These are phyloP conservation scores for Phytopythium kandeliae DNA, from an alignment of 352 stramenopile genomes.

Conservation along the genomic window DNA sequence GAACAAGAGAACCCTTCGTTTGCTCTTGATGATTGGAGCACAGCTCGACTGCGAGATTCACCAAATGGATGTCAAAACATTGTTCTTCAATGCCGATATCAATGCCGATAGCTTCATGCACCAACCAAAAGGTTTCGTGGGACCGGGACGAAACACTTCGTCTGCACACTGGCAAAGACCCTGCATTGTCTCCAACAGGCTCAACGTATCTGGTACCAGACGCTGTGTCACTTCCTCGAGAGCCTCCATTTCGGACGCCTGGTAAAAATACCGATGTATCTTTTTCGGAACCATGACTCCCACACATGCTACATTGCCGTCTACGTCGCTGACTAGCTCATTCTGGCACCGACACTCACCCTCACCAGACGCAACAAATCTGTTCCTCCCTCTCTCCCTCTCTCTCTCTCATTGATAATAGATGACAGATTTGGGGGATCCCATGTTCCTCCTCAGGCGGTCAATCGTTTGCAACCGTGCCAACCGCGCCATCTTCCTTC, in stretches of 20 bases:
- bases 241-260: constrained; percentile 3
- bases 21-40: constrained; percentile 4
- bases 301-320: constrained; percentile 8
- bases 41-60: constrained; percentile 13
- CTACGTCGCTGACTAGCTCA: constrained; percentile 8
- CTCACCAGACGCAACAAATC: constrained; percentile 6
- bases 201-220: constrained; percentile 12
- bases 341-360: constrained; percentile 4
- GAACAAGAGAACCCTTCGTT: constrained; percentile 14
- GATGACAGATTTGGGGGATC: constrained; percentile 9
- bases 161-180: constrained; percentile 11
- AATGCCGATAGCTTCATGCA: constrained; percentile 18
- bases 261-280: constrained; percentile 9
- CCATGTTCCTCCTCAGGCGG: constrained; percentile 8
- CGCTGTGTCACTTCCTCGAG: constrained; percentile 2
- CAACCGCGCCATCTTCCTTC: constrained; percentile 8
- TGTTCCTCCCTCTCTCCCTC: too few species aligned
- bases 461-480: constrained; percentile 8
- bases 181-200: constrained; percentile 17
- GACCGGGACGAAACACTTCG: constrained; percentile 8
- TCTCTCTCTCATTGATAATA: constrained; percentile 12
- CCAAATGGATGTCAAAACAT: too few species aligned
- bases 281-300: constrained; percentile 8
- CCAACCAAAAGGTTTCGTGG: constrained; percentile 9
- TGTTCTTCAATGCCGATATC: too few species aligned